Base-by-base conservation (phyloP, 2,329 filamentous ascomycete species). In the Arachnopeziza araneosa region DNA sequence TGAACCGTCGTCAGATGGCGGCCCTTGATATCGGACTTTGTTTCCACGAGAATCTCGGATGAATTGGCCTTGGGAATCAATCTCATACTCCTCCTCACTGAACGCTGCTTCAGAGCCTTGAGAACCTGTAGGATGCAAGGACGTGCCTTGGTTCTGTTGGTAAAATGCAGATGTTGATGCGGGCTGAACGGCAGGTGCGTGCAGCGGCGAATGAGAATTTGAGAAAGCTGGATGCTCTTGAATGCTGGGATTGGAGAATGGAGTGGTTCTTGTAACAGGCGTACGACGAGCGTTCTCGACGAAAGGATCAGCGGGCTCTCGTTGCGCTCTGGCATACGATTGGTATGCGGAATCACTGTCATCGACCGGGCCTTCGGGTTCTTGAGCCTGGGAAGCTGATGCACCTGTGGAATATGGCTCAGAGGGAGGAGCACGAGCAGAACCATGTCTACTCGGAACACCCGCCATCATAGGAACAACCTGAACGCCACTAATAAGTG, bases 401-500 rank as follows among this genome's bases (percentile, higher is more conserved):
- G 51, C n/a, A 7, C 72, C 75, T 26, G 74, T 71, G 26, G 53
- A 70, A 64, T 77, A 77, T 5, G 77, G 72, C 63, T 81, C 79
- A 51, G 75, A 70, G 2, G 78, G 77, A 21, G 76, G 74, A 52
- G 77, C 69, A 50, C 68, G 66, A 55, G 67, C 58, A 65, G 76
- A 81, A 56, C 75, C 74, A 55, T 80, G 77, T 60, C 83, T 82
- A 69, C 81, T 84, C 2, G 82, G 80, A 14, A 86, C 80, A 10
- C 87, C 87, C 66, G 89, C 87, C 52, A 87, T 87, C 90, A 96
- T 96, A 7, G 95, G 95, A 21, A 98, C 90, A 14, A 99, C 95
- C 71, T 97, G 93, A 14, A 98, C 91, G 50, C 93, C 93, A 54
- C 93, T 92, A 9, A 99, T 90, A 54, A 96, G 80, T 1, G 92